These are phyloP conservation scores for Boletus rufocinnamomeus DNA, from an alignment of 768 basidiomycete genomes.

Conservation along the genomic window DNA sequence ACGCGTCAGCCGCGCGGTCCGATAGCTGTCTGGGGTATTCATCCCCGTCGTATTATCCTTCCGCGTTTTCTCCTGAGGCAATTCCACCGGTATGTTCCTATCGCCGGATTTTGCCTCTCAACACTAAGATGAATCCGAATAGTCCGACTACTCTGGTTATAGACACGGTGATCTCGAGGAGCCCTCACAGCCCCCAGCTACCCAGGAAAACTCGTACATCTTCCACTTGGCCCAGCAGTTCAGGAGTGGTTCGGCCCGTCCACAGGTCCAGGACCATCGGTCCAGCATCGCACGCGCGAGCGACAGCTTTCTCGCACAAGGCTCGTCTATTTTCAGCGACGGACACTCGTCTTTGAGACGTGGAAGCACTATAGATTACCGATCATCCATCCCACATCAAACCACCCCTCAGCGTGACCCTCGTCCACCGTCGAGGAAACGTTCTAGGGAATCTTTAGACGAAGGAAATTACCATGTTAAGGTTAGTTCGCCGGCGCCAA, in stretches of 20 bases:
- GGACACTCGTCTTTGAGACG: conserved; percentile 23
- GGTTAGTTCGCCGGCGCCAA: conserved; percentile 34
- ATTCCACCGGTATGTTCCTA: conserved; percentile 21
- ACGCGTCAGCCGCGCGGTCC: conserved; percentile 28
- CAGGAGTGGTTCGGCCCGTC: conserved; percentile 19
- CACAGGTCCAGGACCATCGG: conserved; percentile 34
- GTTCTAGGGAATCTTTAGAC: conserved; percentile 35
- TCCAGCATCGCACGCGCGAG: conserved; percentile 36
- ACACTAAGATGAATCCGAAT: conserved; percentile 4
- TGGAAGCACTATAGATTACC: conserved; percentile 20
- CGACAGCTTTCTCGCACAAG: conserved; percentile 36
- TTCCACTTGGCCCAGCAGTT: conserved; percentile 28
- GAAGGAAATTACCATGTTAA: conserved; percentile 31
- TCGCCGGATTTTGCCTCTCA: neutral
- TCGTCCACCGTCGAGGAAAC: conserved; percentile 34
- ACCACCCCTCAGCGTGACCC: conserved; percentile 19
- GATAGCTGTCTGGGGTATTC: conserved; percentile 26
- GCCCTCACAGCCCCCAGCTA: conserved; percentile 4
- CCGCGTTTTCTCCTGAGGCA: conserved; percentile 19
- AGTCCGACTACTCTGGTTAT: conserved; percentile 24
- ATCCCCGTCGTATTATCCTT: conserved; percentile 15
- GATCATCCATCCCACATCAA: conserved; percentile 16
- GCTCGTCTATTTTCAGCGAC: conserved; percentile 33
- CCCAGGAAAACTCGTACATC: conserved; percentile 26
- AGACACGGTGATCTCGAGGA: conserved; percentile 21